Percentiles rank a stretch among this genome's conserved stretches.
These are phyloP conservation scores for Pythium plurisporium DNA, from an alignment of 352 stramenopile genomes.

Conservation along the genomic window DNA sequence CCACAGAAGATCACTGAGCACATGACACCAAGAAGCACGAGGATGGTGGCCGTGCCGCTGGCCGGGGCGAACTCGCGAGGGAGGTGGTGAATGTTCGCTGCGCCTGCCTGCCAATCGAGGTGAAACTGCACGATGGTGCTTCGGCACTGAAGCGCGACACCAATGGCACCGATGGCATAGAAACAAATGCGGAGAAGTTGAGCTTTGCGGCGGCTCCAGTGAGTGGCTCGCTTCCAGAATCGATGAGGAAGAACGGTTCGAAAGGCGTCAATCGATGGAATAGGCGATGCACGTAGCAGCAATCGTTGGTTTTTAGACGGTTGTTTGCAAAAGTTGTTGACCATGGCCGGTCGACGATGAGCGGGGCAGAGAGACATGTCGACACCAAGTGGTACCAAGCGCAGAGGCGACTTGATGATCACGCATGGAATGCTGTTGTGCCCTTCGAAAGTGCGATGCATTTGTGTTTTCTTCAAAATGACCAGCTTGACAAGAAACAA, in stretches of 20 bases:
- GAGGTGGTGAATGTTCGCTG: not conserved
- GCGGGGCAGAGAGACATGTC: not conserved
- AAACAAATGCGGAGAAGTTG: not conserved
- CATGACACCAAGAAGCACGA: not conserved
- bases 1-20: slow-evolving; percentile 3
- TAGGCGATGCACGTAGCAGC: not conserved
- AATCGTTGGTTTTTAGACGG: no score
- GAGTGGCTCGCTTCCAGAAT: not conserved
- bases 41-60: not conserved
- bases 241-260: not conserved
- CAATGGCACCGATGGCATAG: not conserved
- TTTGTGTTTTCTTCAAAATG: not conserved
- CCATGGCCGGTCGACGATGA: not conserved
- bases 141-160: not conserved
- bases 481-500: slow-evolving; percentile 4
- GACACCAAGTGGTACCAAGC: not conserved
- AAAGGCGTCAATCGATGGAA: not conserved
- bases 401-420: slow-evolving; percentile 1
- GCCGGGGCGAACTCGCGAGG: not conserved
- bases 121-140: not conserved
- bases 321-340: no score
- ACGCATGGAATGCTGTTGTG: slow-evolving; percentile 8
- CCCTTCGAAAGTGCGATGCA: not conserved
- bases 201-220: not conserved
- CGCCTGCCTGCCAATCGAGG: not conserved